Percentiles rank a stretch among this genome's conserved stretches.
These are phyloP conservation scores for Naganishia vishniacii DNA, from an alignment of 768 basidiomycete genomes.

Conservation along the genomic window DNA sequence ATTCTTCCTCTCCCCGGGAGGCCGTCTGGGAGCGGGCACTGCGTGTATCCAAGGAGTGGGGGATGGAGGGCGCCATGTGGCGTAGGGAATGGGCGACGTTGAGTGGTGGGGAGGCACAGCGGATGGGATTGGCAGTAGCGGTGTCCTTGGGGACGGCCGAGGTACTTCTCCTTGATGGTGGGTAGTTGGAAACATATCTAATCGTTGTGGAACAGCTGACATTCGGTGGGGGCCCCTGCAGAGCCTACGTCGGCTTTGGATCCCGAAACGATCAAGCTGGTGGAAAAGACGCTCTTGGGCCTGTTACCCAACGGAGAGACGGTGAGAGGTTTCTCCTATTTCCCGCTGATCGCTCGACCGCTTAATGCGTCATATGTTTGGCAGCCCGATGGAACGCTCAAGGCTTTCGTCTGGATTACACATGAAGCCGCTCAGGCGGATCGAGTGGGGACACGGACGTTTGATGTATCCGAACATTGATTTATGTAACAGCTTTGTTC, in stretches of 20 bases:
- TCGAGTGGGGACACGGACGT: constrained; percentile 62
- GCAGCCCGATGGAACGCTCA: constrained; percentile 50
- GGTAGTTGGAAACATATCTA: too few species aligned
- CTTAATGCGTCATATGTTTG: too few species aligned
- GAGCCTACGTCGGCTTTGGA: constrained; percentile 90
- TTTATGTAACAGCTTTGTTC: neutral
- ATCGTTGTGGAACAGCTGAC: too few species aligned
- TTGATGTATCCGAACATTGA: constrained; percentile 29
- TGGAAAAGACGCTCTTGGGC: constrained; percentile 61
- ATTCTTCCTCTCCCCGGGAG: neutral
- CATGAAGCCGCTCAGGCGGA: constrained; percentile 75
- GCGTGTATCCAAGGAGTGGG: constrained; percentile 62
- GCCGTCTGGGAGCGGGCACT: constrained; percentile 32
- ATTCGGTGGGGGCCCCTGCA: too few species aligned
- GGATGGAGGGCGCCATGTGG: constrained; percentile 66
- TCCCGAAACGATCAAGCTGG: constrained; percentile 58
- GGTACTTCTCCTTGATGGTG: constrained; percentile 57
- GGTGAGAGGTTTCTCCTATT: too few species aligned
- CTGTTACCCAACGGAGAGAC: constrained; percentile 50
- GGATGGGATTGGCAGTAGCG: constrained; percentile 71
- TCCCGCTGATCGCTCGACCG: too few species aligned
- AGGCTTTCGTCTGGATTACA: constrained; percentile 80
- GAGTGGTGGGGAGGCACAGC: constrained; percentile 80
- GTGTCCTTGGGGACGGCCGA: constrained; percentile 70
- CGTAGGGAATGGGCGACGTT: constrained; percentile 69